Percentiles rank a stretch among this genome's conserved stretches.
Conservation (phyloP, 2,329 filamentous ascomycete species). For the Zymoseptoria brevis region DNA sequence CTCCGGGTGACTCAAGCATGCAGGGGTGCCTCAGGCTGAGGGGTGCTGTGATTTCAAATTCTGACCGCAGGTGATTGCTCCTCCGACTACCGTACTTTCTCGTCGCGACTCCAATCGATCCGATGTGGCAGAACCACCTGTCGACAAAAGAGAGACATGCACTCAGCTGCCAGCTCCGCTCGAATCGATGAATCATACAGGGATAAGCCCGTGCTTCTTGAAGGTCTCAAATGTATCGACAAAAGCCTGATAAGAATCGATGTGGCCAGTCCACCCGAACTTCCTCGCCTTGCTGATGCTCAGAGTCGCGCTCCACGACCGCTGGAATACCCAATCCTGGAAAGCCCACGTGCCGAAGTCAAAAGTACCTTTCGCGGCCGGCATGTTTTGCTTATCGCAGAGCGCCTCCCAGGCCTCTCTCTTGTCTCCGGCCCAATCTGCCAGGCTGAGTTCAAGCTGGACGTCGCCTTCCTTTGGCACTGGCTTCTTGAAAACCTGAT, state of each 20-base stretch:
- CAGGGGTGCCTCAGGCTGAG: too few relatives aligned
- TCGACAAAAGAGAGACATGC: too few relatives aligned
- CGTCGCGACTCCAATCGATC: too few relatives aligned
- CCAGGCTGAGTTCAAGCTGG: conserved; percentile 35
- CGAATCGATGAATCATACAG: too few relatives aligned
- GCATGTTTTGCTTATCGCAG: conserved; percentile 29
- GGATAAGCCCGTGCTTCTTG: not conserved
- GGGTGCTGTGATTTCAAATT: too few relatives aligned
- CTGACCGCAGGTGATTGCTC: too few relatives aligned
- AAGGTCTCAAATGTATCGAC: conserved; percentile 28
- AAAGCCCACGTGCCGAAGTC: conserved; percentile 41
- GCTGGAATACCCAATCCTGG: conserved; percentile 37
- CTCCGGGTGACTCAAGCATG: too few relatives aligned
- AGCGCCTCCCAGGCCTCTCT: conserved; percentile 35
- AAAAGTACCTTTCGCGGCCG: conserved; percentile 30
- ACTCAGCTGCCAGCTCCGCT: too few relatives aligned
- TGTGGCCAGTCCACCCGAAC: conserved; percentile 37
- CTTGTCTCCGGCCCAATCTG: conserved; percentile 35
- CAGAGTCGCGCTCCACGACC: conserved; percentile 35
- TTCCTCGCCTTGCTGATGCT: conserved; percentile 42
- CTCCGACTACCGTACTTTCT: too few relatives aligned
- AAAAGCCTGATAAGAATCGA: conserved; percentile 34
- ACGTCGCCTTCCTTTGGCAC: conserved; percentile 26
- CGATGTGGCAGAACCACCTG: too few relatives aligned
- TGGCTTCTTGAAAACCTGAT: conserved; percentile 8